These are phyloP conservation scores for Rhodotorula sphaerocarpa DNA, from an alignment of 768 basidiomycete genomes.

Conservation along the genomic window DNA sequence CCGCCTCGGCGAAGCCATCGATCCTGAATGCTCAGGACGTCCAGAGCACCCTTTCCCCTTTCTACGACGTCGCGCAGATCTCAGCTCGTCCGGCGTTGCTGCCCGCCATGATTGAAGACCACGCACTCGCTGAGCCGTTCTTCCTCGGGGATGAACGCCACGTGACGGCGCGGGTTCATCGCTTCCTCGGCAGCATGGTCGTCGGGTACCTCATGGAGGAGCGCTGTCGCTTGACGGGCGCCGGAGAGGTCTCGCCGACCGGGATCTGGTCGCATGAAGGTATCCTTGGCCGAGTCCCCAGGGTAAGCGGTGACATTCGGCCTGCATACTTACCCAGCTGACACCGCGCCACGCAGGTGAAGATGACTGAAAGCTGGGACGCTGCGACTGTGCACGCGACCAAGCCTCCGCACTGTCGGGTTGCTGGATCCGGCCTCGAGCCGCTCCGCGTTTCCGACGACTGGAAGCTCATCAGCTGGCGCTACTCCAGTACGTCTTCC, in stretches of 20 bases:
- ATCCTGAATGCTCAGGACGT: neutral
- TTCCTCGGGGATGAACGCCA: conserved; percentile 10
- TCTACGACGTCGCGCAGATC: conserved; percentile 17
- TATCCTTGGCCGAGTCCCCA: neutral
- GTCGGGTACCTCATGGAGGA: conserved; percentile 9
- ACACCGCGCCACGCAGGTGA: neutral
- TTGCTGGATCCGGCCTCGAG: neutral
- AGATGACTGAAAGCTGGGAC: conserved; percentile 4
- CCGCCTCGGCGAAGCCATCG: neutral
- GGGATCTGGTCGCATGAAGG: neutral
- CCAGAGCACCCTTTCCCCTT: neutral
- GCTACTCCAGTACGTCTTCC: neutral
- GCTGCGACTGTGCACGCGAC: neutral
- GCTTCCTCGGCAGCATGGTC: conserved; percentile 12
- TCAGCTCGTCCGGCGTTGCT: neutral
- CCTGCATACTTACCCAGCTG: no score
- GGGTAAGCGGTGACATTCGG: neutral
- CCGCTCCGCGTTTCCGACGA: neutral
- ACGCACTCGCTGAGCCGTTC: neutral
- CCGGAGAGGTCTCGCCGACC: no score
- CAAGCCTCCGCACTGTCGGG: neutral
- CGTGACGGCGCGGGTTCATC: neutral
- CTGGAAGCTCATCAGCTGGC: conserved; percentile 7
- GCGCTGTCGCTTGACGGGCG: neutral
- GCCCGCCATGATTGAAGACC: conserved; percentile 1